phyloP scores from a whole-genome alignment of 1,284 basidiomycete genomes.

The Naganishia cerealis region DNA sequence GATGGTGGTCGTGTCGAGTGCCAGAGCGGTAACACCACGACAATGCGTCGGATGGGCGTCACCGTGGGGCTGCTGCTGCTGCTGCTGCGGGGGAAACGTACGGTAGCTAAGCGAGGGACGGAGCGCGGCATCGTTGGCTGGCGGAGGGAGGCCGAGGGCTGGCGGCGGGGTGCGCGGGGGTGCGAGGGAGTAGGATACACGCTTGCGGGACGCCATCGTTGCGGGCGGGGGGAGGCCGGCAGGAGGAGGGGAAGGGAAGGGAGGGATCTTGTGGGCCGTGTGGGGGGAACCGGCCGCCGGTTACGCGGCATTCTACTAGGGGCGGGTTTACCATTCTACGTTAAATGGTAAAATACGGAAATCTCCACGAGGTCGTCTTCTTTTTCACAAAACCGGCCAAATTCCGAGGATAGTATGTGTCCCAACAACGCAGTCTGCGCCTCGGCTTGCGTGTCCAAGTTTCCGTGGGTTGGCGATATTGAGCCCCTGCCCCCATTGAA shows the following conservation, averaged over 20 bases:
- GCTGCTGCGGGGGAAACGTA: not conserved
- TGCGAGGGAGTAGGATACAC: conserved; percentile 17
- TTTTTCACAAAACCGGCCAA: too few species aligned
- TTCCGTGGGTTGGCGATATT: too few species aligned
- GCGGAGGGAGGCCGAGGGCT: not conserved
- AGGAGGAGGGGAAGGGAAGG: not conserved
- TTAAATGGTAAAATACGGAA: too few species aligned
- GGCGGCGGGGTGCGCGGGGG: not conserved
- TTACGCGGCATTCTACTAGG: too few species aligned
- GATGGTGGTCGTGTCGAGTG: conserved; percentile 77
- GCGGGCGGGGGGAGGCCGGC: not conserved
- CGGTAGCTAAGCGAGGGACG: not conserved
- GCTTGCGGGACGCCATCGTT: not conserved
- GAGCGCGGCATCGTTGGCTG: not conserved
- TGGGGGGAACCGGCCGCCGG: too few species aligned
- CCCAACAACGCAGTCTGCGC: too few species aligned
- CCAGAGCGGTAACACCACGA: conserved; percentile 80
- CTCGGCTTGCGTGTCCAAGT: too few species aligned
- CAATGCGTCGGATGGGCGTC: conserved; percentile 72
- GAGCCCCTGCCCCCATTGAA: too few species aligned
- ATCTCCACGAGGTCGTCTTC: too few species aligned
- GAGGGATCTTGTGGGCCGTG: too few species aligned
- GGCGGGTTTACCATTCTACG: too few species aligned
- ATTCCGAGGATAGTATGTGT: too few species aligned
- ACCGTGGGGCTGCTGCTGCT: conserved; percentile 41